Conservation (phyloP, 2,329 filamentous ascomycete genomes). For the Nigrospora oryzae region DNA sequence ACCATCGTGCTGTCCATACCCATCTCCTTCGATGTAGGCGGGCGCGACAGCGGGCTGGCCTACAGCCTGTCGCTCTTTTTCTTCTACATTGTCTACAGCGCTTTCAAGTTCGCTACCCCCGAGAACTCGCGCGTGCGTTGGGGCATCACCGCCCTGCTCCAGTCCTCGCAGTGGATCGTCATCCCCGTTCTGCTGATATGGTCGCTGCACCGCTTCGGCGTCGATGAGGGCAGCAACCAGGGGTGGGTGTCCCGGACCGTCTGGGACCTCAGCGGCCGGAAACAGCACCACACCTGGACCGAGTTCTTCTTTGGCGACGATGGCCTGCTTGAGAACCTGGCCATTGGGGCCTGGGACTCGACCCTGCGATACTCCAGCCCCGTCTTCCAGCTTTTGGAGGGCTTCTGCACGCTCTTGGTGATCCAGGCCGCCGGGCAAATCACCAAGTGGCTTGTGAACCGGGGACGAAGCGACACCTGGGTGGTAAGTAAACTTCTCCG, state of each 20-base stretch:
- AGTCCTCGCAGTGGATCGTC: conserved; percentile 76
- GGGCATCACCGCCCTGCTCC: conserved; percentile 59
- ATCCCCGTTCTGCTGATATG: conserved; percentile 85
- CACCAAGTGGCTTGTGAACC: conserved; percentile 88
- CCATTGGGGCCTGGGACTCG: conserved; percentile 84
- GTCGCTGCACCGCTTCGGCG: conserved; percentile 90
- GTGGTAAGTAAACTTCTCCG: conserved; percentile 54
- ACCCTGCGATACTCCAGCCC: conserved; percentile 84
- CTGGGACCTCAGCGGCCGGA: conserved; percentile 51
- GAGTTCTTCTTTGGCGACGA: conserved; percentile 87
- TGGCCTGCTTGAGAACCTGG: conserved; percentile 70
- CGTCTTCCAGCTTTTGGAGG: conserved; percentile 88
- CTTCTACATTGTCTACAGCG: conserved; percentile 87
- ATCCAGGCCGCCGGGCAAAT: conserved; percentile 94
- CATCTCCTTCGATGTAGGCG: conserved; percentile 95
- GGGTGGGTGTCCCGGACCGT: conserved; percentile 81
- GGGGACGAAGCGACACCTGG: conserved; percentile 90
- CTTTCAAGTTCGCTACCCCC: conserved; percentile 73
- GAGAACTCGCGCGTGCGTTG: conserved; percentile 67
- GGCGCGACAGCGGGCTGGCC: conserved; percentile 84
- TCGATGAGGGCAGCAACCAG: conserved; percentile 62
- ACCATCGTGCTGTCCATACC: conserved; percentile 93
- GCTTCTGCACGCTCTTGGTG: conserved; percentile 91
- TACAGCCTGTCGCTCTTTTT: conserved; percentile 83
- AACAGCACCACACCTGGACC: conserved; percentile 56